Conservation (phyloP, 768 basidiomycete species). For the Auricularia cornea region DNA sequence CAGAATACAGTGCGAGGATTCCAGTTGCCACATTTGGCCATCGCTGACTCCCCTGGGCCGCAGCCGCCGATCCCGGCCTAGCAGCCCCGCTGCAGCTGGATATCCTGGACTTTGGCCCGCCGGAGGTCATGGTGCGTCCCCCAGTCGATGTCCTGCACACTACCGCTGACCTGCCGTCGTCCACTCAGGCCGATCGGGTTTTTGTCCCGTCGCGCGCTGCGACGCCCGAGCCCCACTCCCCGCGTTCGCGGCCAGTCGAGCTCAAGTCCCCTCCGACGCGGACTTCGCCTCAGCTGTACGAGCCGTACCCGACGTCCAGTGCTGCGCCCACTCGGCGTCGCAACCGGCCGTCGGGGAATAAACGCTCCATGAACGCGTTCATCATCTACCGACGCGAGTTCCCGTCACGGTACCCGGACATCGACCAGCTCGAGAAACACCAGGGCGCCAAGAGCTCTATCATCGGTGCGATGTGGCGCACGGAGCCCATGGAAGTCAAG, state of each 20-base stretch:
- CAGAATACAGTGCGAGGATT: neutral
- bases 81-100: neutral
- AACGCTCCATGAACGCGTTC: conserved; percentile 1
- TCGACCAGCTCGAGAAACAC: neutral
- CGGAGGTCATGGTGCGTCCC: neutral
- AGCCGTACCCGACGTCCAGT: neutral
- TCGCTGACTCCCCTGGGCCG: neutral
- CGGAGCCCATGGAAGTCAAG: neutral
- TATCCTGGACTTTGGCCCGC: neutral
- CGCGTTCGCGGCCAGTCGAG: neutral
- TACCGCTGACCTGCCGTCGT: neutral
- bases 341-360: neutral
- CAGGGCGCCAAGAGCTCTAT: neutral
- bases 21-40: neutral
- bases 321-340: neutral
- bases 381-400: neutral
- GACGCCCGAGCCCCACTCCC: neutral
- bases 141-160: neutral
- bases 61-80: neutral
- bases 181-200: neutral
- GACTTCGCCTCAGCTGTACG: neutral
- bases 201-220: neutral
- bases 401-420: neutral
- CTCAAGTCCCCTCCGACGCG: neutral
- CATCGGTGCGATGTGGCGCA: neutral